phyloP scores from a whole-genome alignment of 768 basidiomycete species.

The Cyclocybe aegerita region DNA sequence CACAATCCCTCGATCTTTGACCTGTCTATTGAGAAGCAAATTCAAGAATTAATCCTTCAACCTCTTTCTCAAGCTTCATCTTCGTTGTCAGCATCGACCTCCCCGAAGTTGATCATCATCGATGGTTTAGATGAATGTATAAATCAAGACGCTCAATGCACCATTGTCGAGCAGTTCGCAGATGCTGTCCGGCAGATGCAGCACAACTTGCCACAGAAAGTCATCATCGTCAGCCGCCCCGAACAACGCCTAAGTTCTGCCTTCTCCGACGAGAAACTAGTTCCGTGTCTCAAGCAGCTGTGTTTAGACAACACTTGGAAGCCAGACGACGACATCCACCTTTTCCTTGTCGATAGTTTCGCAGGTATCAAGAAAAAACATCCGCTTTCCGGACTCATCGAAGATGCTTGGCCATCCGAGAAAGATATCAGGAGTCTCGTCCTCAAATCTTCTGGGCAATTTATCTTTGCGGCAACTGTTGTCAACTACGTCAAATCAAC shows the following conservation, averaged over 20 bases:
- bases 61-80: neutral
- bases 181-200: neutral
- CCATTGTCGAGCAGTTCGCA: conserved; percentile 1
- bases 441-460: conserved; percentile 11
- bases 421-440: conserved; percentile 6
- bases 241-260: conserved; percentile 1
- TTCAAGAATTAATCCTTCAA: conserved; percentile 2
- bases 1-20: conserved; percentile 5
- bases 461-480: conserved; percentile 13
- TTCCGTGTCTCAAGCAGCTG: neutral
- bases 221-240: conserved; percentile 6
- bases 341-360: neutral
- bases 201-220: neutral
- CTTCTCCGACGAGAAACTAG: neutral
- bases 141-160: neutral
- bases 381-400: neutral
- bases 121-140: conserved; percentile 14
- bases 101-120: conserved; percentile 5
- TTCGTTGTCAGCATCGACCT: neutral
- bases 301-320: neutral
- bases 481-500: conserved; percentile 7
- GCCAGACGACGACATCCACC: conserved; percentile 1
- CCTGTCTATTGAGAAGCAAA: neutral
- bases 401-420: conserved; percentile 2
- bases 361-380: neutral